Base-by-base conservation (phyloP, 768 basidiomycete species). In the Suillus discolor region DNA sequence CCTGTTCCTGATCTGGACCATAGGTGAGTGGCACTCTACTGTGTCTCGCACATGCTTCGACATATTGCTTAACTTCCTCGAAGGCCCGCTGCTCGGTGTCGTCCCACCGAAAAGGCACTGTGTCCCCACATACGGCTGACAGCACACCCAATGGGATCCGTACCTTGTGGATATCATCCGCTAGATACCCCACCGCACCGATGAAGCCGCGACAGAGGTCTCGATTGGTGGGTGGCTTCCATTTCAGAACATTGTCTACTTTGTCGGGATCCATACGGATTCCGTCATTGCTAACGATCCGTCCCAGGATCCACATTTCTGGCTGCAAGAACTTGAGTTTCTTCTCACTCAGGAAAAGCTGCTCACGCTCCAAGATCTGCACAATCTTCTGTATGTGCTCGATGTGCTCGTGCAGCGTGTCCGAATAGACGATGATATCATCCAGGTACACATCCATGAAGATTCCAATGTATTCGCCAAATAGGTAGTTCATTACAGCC, bases 401-500 rank as follows among this genome's bases (percentile, higher is more conserved):
- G 2, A 77, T 54, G 39, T 79, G 79, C 0, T 76, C 77, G 23
- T 73, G 67, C 0, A 71, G 34, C 0, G 72, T 68, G 57, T 78
- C 68, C 0, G 47, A 49, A 2, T 49, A 49, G 11, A 49, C 23
- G 0, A 49, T 23, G 1, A 69, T 34, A 12, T 49, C 31, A 18
- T 64, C 63, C 20, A 64, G 36, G 18, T 60, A 64, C 0, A 64
- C 28, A 1, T 70, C 53, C 42, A 66, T 38, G 42, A 66, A 59
- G 0, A 42, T 34, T 8, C 69, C 36, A 67, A 31, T 64, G 45
- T 15, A 72, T 62, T 65, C 47, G 0, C 45, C 38, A 18, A 67
- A 61, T 4, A 66, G 1, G 0, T 81, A 71, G 61, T 82, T 82
- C 79, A 83, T 83, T 0, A 83, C 57, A 0, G 80, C 69, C 65